phyloP scores from a whole-genome alignment of 2,329 filamentous ascomycete species.

The Venturia carpophila region DNA sequence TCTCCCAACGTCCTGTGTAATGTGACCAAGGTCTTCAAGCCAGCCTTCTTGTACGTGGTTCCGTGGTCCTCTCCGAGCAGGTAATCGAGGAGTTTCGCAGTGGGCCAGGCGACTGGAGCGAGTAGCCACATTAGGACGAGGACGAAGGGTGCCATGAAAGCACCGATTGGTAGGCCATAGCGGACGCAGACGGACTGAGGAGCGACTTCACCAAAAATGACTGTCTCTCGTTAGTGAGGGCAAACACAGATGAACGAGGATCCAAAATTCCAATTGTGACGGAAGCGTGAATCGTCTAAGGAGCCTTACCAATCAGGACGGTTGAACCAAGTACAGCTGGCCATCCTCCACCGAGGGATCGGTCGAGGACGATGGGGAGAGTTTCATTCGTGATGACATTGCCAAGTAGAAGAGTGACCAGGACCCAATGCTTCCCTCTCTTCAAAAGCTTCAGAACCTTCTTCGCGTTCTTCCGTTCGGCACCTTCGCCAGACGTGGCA shows the following conservation, averaged over 20 bases:
- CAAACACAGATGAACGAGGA: slow-evolving; percentile 14
- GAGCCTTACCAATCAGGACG: slow-evolving; percentile 71
- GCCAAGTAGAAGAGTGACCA: slow-evolving; percentile 85
- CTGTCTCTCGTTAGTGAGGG: slow-evolving; percentile 40
- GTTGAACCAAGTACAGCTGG: slow-evolving; percentile 92
- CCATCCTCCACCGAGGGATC: slow-evolving; percentile 88
- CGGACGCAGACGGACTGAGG: slow-evolving; percentile 95
- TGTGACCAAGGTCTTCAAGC: slow-evolving; percentile 90
- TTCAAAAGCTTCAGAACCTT: slow-evolving; percentile 73
- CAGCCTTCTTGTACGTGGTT: slow-evolving; percentile 96
- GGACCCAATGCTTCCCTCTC: slow-evolving; percentile 93
- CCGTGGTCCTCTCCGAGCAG: slow-evolving; percentile 91
- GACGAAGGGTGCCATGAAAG: slow-evolving; percentile 85
- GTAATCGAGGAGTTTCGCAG: slow-evolving; percentile 88
- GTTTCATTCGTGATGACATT: slow-evolving; percentile 99
- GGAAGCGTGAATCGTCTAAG: neutral
- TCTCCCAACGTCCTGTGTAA: slow-evolving; percentile 87
- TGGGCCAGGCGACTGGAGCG: slow-evolving; percentile 85
- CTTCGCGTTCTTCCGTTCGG: slow-evolving; percentile 78
- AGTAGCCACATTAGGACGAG: slow-evolving; percentile 85
- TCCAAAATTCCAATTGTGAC: neutral
- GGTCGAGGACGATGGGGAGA: slow-evolving; percentile 86
- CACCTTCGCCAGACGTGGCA: slow-evolving; percentile 70
- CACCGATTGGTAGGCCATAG: slow-evolving; percentile 89
- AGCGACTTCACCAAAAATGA: slow-evolving; percentile 95